Evolutionary conservation across 1,284 basidiomycete genomes (phyloP).

Genomic region (Irpex lacteus): DNA sequence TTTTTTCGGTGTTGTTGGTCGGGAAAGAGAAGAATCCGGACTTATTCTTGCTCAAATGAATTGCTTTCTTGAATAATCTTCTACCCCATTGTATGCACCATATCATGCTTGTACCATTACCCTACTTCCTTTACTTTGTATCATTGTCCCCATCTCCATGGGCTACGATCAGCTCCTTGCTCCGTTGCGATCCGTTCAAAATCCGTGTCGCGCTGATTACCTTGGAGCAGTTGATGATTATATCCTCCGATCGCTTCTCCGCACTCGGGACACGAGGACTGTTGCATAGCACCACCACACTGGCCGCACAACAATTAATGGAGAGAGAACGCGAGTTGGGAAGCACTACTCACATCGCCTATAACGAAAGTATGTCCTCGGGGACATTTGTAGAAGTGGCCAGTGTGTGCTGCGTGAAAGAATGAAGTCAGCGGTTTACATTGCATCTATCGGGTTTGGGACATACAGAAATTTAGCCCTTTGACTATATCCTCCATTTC

Average conservation of each 20-base stretch:
- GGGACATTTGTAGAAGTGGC: background rate
- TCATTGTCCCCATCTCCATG: slow-evolving; percentile 13
- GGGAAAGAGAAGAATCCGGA: no score
- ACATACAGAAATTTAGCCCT: background rate
- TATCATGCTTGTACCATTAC: background rate
- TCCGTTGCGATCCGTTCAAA: slow-evolving; percentile 39
- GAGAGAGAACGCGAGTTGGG: no score
- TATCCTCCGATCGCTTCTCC: background rate
- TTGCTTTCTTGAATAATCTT: background rate
- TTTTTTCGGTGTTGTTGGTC: background rate
- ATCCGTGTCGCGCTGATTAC: slow-evolving; percentile 43
- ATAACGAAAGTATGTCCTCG: background rate
- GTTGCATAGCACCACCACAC: background rate
- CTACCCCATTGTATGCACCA: background rate
- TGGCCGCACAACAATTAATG: no score
- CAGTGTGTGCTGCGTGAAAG: background rate
- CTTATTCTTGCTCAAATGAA: no score
- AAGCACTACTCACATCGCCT: background rate
- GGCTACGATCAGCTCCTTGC: slow-evolving; percentile 16
- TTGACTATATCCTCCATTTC: background rate
- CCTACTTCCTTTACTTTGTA: background rate
- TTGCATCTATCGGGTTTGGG: no score
- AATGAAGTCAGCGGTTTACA: no score
- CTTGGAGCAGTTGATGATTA: slow-evolving; percentile 22
- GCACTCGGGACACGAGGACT: background rate